Evolutionary conservation across 148 eudicot genomes (phyloP).

Genomic region (Silene uniflora): DNA sequence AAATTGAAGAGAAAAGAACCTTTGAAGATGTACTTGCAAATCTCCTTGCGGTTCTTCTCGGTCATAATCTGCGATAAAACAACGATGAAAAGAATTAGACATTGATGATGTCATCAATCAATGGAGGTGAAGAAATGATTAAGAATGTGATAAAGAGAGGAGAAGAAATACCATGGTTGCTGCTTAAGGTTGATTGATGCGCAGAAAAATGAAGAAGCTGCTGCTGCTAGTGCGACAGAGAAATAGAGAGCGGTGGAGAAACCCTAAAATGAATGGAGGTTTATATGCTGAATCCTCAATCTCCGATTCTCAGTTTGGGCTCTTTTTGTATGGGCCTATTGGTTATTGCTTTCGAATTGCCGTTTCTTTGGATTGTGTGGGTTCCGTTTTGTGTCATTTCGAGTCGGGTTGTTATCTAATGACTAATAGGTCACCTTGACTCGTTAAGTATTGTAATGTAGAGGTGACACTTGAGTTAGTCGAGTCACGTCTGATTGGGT

Average conservation of each 20-base stretch:
- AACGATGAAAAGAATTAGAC: background rate
- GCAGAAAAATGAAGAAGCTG: background rate
- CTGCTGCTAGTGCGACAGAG: background rate
- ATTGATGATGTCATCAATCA: background rate
- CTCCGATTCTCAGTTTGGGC: background rate
- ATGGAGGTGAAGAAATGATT: no score
- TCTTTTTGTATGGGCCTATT: background rate
- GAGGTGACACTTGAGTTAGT: no score
- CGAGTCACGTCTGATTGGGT: no score
- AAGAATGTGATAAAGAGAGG: background rate
- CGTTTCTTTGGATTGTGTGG: background rate
- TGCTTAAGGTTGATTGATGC: background rate
- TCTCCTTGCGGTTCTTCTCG: slow-evolving; percentile 84
- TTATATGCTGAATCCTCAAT: slow-evolving; percentile 4
- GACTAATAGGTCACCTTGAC: no score
- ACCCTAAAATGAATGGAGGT: slow-evolving; percentile 12
- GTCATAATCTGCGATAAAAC: slow-evolving; percentile 51
- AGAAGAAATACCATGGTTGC: slow-evolving; percentile 23
- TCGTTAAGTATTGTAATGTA: no score
- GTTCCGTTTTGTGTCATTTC: no score
- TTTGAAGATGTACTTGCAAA: slow-evolving; percentile 84
- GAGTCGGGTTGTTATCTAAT: no score
- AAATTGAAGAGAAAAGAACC: slow-evolving; percentile 26
- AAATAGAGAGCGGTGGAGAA: background rate
- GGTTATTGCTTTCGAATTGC: background rate